Evolutionary conservation across 768 basidiomycete species (phyloP).

Genomic region (Nevesoporus exiguus): DNA sequence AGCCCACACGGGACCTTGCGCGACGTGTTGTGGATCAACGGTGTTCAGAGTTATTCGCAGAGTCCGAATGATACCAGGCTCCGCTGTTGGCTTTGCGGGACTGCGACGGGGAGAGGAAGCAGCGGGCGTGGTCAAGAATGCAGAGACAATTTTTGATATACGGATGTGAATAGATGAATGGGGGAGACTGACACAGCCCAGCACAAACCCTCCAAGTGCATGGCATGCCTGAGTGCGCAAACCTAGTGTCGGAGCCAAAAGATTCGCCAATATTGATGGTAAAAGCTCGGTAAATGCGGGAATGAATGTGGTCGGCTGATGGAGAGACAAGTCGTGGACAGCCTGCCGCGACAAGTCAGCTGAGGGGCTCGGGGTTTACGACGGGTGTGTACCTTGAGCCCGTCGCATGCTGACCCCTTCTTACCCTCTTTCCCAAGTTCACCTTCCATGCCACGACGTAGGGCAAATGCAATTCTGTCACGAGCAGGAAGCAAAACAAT

Average conservation of each 20-base stretch:
- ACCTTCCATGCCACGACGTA: constrained; percentile 76
- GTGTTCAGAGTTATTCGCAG: constrained; percentile 59
- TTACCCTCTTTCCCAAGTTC: constrained; percentile 88
- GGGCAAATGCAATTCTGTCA: constrained; percentile 65
- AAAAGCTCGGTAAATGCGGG: constrained; percentile 60
- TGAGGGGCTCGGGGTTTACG: constrained; percentile 4
- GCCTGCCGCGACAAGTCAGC: constrained; percentile 46
- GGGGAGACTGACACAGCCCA: constrained; percentile 49
- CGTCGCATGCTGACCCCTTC: constrained; percentile 77
- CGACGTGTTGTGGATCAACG: constrained; percentile 54
- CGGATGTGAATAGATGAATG: constrained; percentile 47
- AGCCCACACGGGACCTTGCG: constrained; percentile 79
- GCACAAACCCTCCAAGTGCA: constrained; percentile 67
- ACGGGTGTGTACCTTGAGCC: constrained; percentile 55
- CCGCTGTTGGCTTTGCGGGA: constrained; percentile 35
- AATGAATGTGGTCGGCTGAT: constrained; percentile 66
- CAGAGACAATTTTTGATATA: constrained; percentile 47
- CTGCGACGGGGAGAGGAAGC: constrained; percentile 38
- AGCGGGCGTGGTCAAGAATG: constrained; percentile 43
- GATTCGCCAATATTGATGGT: constrained; percentile 56
- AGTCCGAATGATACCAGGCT: constrained; percentile 58
- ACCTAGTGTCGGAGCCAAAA: constrained; percentile 61
- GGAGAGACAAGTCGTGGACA: constrained; percentile 62
- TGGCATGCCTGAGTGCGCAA: constrained; percentile 72
- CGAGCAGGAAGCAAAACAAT: constrained; percentile 58